Conservation (phyloP, 2,329 filamentous ascomycete genomes). For the Cytospora piceicola region DNA sequence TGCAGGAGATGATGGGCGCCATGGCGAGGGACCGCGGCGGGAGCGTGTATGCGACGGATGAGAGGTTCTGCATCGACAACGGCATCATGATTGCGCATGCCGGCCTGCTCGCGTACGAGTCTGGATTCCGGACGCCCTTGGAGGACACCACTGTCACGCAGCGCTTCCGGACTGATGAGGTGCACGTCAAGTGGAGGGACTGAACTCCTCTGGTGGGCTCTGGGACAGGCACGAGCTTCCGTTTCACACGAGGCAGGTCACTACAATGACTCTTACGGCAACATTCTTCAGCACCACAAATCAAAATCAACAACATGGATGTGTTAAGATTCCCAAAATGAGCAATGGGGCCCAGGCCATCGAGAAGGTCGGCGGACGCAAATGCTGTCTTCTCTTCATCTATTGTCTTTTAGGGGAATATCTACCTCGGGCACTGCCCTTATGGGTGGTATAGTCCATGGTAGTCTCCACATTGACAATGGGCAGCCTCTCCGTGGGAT, state of each 20-base stretch:
- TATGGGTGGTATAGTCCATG: background rate
- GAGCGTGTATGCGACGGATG: conserved; percentile 91
- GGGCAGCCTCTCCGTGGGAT: background rate
- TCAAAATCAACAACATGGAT: background rate
- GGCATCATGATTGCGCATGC: conserved; percentile 99
- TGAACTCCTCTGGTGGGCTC: conserved; percentile 35
- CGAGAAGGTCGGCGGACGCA: background rate
- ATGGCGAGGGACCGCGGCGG: conserved; percentile 91
- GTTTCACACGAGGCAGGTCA: background rate
- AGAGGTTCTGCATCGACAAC: conserved; percentile 98
- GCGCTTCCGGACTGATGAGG: conserved; percentile 81
- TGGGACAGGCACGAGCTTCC: background rate
- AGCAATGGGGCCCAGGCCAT: background rate
- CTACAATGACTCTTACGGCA: background rate
- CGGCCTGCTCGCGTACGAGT: conserved; percentile 81
- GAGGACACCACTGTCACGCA: conserved; percentile 86
- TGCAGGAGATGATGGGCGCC: conserved; percentile 97
- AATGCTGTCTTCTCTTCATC: background rate
- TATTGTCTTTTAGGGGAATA: background rate
- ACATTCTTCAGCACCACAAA: background rate
- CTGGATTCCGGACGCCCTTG: conserved; percentile 75
- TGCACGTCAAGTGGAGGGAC: conserved; percentile 78
- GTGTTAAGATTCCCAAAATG: background rate
- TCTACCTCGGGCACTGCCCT: background rate
- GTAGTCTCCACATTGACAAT: background rate